Conservation (phyloP, 768 basidiomycete species). For the Serendipita sp. region DNA sequence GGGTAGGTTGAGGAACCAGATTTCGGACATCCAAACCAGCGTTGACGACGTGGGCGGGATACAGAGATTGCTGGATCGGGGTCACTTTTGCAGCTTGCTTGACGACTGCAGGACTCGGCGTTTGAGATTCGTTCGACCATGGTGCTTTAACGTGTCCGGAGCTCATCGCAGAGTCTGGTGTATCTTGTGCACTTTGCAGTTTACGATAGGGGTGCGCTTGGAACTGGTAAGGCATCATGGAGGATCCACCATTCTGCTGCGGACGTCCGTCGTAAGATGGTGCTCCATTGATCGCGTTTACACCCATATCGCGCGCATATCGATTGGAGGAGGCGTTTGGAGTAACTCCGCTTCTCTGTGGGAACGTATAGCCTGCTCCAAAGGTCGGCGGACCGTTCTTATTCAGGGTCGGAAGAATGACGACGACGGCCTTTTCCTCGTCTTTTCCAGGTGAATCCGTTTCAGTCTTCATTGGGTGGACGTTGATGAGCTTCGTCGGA, state of each 20-base stretch:
- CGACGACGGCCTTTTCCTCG: background rate
- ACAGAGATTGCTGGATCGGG: background rate
- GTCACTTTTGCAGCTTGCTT: background rate
- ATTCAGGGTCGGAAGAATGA: background rate
- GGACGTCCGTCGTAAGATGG: background rate
- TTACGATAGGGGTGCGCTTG: background rate
- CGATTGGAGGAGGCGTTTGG: background rate
- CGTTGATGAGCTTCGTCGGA: background rate
- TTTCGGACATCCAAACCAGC: background rate
- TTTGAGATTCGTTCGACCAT: background rate
- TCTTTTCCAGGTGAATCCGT: background rate
- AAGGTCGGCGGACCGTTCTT: background rate
- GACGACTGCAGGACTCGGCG: slow-evolving; percentile 1
- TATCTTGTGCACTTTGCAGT: background rate
- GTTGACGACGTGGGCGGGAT: background rate
- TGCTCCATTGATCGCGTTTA: slow-evolving; percentile 5
- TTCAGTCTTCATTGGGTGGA: background rate
- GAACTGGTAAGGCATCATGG: background rate
- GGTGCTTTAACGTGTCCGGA: background rate
- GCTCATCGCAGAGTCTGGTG: too few relatives aligned
- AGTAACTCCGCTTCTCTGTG: background rate
- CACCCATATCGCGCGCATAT: background rate
- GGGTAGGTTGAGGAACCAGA: background rate
- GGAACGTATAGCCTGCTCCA: background rate
- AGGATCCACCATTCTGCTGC: background rate